Conservation (phyloP, 2,329 filamentous ascomycete species). For the Arthroderma uncinatum region DNA sequence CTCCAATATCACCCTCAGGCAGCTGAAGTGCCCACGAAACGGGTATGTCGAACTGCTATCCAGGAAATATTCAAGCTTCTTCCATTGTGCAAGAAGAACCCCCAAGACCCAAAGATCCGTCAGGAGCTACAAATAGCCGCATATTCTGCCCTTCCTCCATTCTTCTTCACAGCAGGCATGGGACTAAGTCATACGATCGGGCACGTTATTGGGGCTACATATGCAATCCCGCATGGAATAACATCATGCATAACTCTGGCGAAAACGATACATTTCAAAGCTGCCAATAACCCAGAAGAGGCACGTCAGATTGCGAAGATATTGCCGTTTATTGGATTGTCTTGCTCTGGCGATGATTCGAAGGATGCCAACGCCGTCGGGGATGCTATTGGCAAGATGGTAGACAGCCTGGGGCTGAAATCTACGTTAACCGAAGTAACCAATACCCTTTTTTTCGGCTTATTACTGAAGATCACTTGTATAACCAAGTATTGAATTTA, state of each 20-base stretch:
- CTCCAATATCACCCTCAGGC: slow-evolving; percentile 13
- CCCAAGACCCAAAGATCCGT: slow-evolving; percentile 12
- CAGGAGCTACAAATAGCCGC: slow-evolving; percentile 12
- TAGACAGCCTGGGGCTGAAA: slow-evolving; percentile 7
- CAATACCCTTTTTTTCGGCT: not conserved
- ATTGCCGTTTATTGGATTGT: slow-evolving; percentile 17
- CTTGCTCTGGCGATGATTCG: slow-evolving; percentile 14
- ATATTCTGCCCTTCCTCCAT: slow-evolving; percentile 12
- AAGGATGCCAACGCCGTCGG: slow-evolving; percentile 11
- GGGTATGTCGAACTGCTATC: slow-evolving; percentile 10
- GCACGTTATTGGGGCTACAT: slow-evolving; percentile 13
- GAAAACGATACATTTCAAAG: slow-evolving; percentile 12
- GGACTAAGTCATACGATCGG: slow-evolving; percentile 14
- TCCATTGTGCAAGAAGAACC: slow-evolving; percentile 9
- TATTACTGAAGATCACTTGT: too few species aligned
- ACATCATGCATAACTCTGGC: slow-evolving; percentile 15
- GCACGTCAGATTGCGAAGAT: slow-evolving; percentile 18
- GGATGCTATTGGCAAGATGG: slow-evolving; percentile 7
- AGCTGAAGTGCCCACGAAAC: slow-evolving; percentile 12
- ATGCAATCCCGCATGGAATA: slow-evolving; percentile 15
- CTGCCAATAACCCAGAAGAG: slow-evolving; percentile 8
- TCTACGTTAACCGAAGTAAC: slow-evolving; percentile 11
- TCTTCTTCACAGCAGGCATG: slow-evolving; percentile 9
- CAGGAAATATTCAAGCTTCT: slow-evolving; percentile 12
- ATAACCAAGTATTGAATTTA: not conserved